These are phyloP conservation scores for Trypanosoma scelopori DNA, from an alignment of 208 protist genomes.

Conservation along the genomic window DNA sequence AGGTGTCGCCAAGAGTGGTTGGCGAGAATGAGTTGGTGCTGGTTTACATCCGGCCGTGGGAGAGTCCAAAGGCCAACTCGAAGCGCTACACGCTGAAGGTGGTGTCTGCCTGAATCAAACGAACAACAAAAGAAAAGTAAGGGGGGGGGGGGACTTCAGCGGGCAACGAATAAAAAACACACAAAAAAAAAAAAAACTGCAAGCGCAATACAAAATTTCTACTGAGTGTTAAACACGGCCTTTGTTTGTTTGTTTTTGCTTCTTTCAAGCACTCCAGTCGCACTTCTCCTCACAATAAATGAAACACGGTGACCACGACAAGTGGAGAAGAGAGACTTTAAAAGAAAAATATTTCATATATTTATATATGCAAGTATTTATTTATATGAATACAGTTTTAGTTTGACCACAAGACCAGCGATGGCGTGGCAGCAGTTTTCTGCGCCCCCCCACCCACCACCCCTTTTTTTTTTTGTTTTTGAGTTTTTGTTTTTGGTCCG, in stretches of 20 bases:
- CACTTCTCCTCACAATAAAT: too few species aligned
- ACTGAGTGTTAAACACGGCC: too few species aligned
- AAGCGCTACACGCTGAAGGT: slow-evolving; percentile 50
- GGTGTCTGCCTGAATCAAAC: neutral
- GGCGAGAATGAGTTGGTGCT: slow-evolving; percentile 46
- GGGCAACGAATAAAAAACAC: neutral
- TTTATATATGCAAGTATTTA: too few species aligned
- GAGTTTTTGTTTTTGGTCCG: slow-evolving; percentile 11
- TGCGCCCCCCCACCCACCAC: too few species aligned
- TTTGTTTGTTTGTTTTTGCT: too few species aligned
- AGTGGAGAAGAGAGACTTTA: too few species aligned
- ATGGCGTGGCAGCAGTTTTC: neutral
- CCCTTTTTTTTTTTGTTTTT: slow-evolving; percentile 11
- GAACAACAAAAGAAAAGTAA: slow-evolving; percentile 12
- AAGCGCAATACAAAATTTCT: too few species aligned
- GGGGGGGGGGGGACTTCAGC: neutral
- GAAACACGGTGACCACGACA: too few species aligned
- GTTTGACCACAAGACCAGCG: too few species aligned
- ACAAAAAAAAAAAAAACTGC: slow-evolving; percentile 1
- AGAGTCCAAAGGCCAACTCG: slow-evolving; percentile 14
- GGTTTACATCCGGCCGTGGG: slow-evolving; percentile 53
- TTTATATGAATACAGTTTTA: too few species aligned
- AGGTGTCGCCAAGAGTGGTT: slow-evolving; percentile 6
- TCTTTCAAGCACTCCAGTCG: too few species aligned
- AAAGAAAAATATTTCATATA: too few species aligned